Base-by-base conservation (phyloP, 768 basidiomycete species). In the Termitomyces sp. region DNA sequence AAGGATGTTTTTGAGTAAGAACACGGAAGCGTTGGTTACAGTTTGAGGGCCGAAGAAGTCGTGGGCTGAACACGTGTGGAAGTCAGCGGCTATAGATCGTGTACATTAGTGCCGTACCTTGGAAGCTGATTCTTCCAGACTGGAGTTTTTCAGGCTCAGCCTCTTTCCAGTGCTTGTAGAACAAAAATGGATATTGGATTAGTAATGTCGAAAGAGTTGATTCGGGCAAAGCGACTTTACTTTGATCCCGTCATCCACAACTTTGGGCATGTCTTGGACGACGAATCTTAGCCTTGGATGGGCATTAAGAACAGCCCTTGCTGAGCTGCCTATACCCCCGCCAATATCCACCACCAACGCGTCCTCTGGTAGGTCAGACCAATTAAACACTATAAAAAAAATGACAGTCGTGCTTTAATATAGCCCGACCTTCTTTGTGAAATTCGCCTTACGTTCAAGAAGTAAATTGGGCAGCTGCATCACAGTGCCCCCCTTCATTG, bases 331-430 rank as follows among this genome's bases (percentile, higher is more conserved):
- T 31, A 87, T 81, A 2, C 86, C 86, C 13, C 86, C 86, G 4
- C 86, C 86, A 2, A 87, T 81, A 56, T 88, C 86, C 5, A 87
- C 78, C 9, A 87, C 71, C 3, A 81, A 64, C 2, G 79, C 72
- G 4, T 75, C 76, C n/a, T 68, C 63, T 1, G 74, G 73, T 32
- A 88, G 71, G 12, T 74, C 66, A 14, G 69, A 61, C 80, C 86
- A 88, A 27, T 81, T 74, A 61, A 82, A 86, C 2, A 75, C 86
- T 87, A 54, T 0, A 9, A 37, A 50, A 27, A 8, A 6, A 55
- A 31, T 24, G 24, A 46, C 16, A 42, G 39, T 31, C 26, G 29
- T 32, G 10, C n/a, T 29, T n/a, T 6, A 10, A 27, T 16, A 34
- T 34, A 14, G 2, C 51, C 12, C 29, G 7, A 20, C 18, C 10